Evolutionary conservation across 352 stramenopile genomes (phyloP), one percentile per base, ranked within the genome.

Genomic region (Phytophthora meadii): DNA sequence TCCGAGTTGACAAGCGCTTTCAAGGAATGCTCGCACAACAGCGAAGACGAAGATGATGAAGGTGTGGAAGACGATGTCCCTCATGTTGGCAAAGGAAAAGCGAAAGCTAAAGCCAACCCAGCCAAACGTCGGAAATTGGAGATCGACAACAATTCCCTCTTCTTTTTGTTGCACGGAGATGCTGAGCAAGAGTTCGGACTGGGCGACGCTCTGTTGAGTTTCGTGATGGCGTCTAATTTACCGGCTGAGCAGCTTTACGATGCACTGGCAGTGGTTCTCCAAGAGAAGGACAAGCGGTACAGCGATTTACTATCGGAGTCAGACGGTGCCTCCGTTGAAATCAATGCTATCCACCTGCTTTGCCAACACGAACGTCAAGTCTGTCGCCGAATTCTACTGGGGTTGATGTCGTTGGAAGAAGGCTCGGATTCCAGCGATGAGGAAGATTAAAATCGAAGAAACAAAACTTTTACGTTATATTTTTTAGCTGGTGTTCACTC

Each of bases 181-280:
- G 72, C 65, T n/a, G 49, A 71, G 10, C 58, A 63, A 22, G 81
- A 91, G 50, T 93, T 88, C 40, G 84, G 84, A 7, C 78, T 93
- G 14, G 68, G 67, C 15, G 82, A 91, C n/a, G 73, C 72, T 34
- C 58, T 93, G 58, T 65, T 90, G 61, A 80, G 65, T 46, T 93
- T 87, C 60, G 79, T 93, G 15, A 76, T 90, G 53, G 75, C 72
- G 15, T 71, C 79, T 14, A 57, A 73, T 22, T 61, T 90, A 25
- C 74, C 84, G 6, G 62, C 73, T n/a, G 84, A 91, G 6, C 64
- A 74, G 32, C 76, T 93, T 48, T 82, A 93, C 58, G 84, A 93
- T 39, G 84, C 76, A 15, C 61, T 93, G 42, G 75, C 74, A 2
- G 72, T 84, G 56, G 48, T 91, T 54, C 57, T 93, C 27, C 82